phyloP scores from a whole-genome alignment of 352 stramenopile genomes.

The Saprolegnia diclina region DNA sequence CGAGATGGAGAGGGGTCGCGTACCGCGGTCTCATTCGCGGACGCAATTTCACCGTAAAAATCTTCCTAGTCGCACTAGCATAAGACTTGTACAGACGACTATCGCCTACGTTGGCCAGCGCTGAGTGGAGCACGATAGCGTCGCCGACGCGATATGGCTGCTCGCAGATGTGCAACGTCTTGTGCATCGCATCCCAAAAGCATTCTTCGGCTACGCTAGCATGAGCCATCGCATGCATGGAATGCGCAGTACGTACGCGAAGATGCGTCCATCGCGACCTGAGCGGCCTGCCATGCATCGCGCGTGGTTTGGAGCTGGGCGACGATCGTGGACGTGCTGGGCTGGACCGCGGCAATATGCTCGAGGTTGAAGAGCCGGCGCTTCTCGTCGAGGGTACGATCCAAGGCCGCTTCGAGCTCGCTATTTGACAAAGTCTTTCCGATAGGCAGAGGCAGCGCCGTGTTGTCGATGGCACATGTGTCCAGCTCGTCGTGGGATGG shows the following conservation, averaged over 20 bases:
- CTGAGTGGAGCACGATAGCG: conserved; percentile 17
- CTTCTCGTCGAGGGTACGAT: background rate
- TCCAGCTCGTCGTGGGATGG: background rate
- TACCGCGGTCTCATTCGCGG: background rate
- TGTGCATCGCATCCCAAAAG: background rate
- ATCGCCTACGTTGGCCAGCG: conserved; percentile 1
- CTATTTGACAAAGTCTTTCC: conserved; percentile 7
- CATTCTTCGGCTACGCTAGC: background rate
- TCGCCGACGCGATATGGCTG: background rate
- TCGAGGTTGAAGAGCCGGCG: background rate
- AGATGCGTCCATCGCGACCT: background rate
- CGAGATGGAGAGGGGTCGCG: background rate
- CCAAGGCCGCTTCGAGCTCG: background rate
- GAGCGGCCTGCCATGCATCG: background rate
- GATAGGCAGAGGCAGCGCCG: background rate
- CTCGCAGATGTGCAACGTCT: background rate
- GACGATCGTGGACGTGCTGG: background rate
- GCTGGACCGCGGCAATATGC: background rate
- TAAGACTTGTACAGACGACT: background rate
- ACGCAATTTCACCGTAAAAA: conserved; percentile 10
- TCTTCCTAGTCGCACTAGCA: conserved; percentile 12
- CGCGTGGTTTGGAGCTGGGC: background rate
- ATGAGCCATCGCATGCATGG: background rate
- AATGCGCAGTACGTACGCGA: background rate
- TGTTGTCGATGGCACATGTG: background rate